Conservation (phyloP, 2,329 filamentous ascomycete species). For the Didymella glomerata region DNA sequence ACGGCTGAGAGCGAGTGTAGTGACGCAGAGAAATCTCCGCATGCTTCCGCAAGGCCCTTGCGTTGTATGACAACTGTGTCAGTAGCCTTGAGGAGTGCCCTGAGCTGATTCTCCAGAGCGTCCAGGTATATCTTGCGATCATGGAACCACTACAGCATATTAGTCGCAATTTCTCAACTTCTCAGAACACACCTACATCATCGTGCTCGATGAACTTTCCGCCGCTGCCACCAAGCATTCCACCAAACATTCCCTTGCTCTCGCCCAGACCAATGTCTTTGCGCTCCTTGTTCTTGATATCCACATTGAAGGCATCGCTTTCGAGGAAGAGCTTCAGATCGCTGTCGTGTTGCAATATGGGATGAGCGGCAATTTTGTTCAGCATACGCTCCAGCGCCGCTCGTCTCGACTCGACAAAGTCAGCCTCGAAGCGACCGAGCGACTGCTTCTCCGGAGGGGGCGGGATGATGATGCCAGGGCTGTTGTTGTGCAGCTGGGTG, state of each 20-base stretch:
- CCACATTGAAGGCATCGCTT: constrained; percentile 93
- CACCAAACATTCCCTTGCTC: constrained; percentile 92
- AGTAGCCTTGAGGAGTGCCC: constrained; percentile 89
- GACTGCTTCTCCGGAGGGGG: constrained; percentile 98
- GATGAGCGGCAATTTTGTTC: constrained; percentile 91
- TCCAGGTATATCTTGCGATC: constrained; percentile 95
- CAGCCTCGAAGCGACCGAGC: constrained; percentile 92
- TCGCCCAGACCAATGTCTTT: constrained; percentile 85
- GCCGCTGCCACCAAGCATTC: constrained; percentile 75
- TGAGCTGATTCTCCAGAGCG: constrained; percentile 89
- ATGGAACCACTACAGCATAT: constrained; percentile 82
- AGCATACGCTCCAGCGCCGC: constrained; percentile 96
- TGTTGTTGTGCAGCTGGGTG: constrained; percentile 91
- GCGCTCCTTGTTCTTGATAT: constrained; percentile 97
- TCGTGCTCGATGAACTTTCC: constrained; percentile 97
- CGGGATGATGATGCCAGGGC: constrained; percentile 92
- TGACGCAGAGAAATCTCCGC: constrained; percentile 90
- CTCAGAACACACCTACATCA: constrained; percentile 68
- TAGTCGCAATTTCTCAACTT: constrained; percentile 6
- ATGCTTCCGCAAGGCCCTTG: constrained; percentile 91
- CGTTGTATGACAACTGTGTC: constrained; percentile 91
- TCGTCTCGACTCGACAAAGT: constrained; percentile 93
- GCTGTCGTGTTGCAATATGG: constrained; percentile 87
- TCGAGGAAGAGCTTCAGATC: constrained; percentile 97
- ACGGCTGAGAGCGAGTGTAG: constrained; percentile 92